Conservation (phyloP, 805 yeast species). For the Cyberlindnera galapagoensis region DNA sequence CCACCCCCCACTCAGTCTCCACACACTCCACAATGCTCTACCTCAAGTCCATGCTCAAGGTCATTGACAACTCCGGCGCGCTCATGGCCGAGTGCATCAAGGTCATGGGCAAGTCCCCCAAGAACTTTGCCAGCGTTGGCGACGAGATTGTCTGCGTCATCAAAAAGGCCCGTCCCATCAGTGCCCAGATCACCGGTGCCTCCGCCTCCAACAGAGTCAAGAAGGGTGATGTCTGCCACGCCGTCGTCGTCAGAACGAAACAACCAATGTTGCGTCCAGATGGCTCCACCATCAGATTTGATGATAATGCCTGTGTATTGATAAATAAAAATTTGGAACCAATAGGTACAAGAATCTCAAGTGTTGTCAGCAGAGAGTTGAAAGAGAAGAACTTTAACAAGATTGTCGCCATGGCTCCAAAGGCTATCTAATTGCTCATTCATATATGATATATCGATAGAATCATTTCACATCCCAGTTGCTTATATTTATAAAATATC, state of each 20-base stretch:
- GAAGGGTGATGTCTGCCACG: slow-evolving; percentile 93
- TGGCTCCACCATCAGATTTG: slow-evolving; percentile 81
- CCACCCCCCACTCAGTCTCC: no score
- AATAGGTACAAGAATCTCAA: slow-evolving; percentile 84
- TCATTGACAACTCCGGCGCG: slow-evolving; percentile 95
- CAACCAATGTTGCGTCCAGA: slow-evolving; percentile 71
- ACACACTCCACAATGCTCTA: slow-evolving; percentile 58
- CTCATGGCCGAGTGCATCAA: slow-evolving; percentile 93
- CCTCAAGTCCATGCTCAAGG: slow-evolving; percentile 80
- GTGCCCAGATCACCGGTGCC: slow-evolving; percentile 66
- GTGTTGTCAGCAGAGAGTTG: slow-evolving; percentile 88
- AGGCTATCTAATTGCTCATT: slow-evolving; percentile 42
- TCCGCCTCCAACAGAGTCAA: slow-evolving; percentile 75
- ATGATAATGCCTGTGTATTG: slow-evolving; percentile 95
- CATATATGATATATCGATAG: background rate
- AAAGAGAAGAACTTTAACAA: slow-evolving; percentile 78
- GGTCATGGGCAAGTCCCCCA: slow-evolving; percentile 84
- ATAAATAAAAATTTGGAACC: slow-evolving; percentile 92
- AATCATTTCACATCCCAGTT: slow-evolving; percentile 2
- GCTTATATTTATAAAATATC: slow-evolving; percentile 6
- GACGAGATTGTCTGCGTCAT: slow-evolving; percentile 93
- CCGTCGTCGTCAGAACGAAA: slow-evolving; percentile 90
- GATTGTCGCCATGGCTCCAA: slow-evolving; percentile 87
- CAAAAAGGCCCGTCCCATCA: slow-evolving; percentile 78
- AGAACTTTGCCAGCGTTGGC: slow-evolving; percentile 77